Conservation (phyloP, 2,329 filamentous ascomycete species). For the Neonectria sp. region DNA sequence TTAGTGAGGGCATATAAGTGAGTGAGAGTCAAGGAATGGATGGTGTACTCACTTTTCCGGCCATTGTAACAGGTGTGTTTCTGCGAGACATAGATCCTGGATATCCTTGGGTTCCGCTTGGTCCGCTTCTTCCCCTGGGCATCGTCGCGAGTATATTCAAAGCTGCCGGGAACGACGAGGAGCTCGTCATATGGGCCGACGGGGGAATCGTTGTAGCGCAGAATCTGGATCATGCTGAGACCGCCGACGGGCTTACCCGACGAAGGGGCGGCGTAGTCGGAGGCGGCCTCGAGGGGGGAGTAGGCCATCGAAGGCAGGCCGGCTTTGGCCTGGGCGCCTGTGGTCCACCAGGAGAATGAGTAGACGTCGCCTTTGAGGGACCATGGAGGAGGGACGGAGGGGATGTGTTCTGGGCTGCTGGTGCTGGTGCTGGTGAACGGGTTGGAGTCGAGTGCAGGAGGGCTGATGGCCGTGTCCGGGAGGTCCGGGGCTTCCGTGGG, state of each 20-base stretch:
- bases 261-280: conserved; percentile 53
- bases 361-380: conserved; percentile 62
- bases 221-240: conserved; percentile 64
- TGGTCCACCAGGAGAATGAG: conserved; percentile 59
- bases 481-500: conserved; percentile 5
- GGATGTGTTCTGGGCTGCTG: conserved; percentile 37
- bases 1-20: not conserved
- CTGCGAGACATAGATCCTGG: conserved; percentile 70
- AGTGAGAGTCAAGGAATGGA: conserved; percentile 8
- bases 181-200: conserved; percentile 70
- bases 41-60: conserved; percentile 58
- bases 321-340: conserved; percentile 46
- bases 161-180: conserved; percentile 63
- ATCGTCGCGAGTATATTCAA: conserved; percentile 58
- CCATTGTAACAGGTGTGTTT: conserved; percentile 68
- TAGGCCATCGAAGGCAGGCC: conserved; percentile 57
- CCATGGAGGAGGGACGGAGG: conserved; percentile 57
- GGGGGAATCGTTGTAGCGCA: conserved; percentile 66
- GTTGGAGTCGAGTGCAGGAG: not conserved
- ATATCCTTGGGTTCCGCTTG: conserved; percentile 58
- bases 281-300: conserved; percentile 62
- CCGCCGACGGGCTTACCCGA: conserved; percentile 60
- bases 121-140: conserved; percentile 50
- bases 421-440: not conserved
- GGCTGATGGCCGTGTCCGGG: not conserved